These are phyloP conservation scores for Boletus rex-veris DNA, from an alignment of 768 basidiomycete genomes.

Conservation along the genomic window DNA sequence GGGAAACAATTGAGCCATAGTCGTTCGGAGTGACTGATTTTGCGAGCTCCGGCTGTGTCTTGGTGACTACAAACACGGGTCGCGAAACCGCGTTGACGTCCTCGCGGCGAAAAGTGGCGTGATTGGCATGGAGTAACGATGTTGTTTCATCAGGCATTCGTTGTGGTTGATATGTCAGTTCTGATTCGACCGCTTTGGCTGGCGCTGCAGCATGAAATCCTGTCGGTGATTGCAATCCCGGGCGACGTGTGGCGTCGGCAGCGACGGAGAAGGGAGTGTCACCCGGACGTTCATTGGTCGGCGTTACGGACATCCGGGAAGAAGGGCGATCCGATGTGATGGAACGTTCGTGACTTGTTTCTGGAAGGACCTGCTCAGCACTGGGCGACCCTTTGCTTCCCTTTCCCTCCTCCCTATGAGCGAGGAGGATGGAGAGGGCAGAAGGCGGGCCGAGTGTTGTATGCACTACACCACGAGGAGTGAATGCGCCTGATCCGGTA, in stretches of 20 bases:
- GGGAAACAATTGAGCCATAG: slow-evolving; percentile 12
- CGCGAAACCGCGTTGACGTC: background rate
- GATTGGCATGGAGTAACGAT: slow-evolving; percentile 15
- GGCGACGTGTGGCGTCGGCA: background rate
- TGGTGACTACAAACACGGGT: background rate
- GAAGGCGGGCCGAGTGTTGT: slow-evolving; percentile 27
- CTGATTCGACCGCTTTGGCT: background rate
- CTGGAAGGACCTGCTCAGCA: background rate
- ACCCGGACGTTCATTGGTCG: slow-evolving; percentile 16
- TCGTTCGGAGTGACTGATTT: background rate
- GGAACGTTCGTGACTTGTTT: background rate
- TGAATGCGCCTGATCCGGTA: slow-evolving; percentile 12
- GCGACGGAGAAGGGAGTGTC: slow-evolving; percentile 2
- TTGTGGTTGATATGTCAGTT: background rate
- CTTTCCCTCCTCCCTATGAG: slow-evolving; percentile 16
- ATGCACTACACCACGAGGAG: slow-evolving; percentile 24
- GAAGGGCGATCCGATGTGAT: background rate
- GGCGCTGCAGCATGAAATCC: background rate
- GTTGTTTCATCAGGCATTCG: slow-evolving; percentile 18
- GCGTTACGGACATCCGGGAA: slow-evolving; percentile 18
- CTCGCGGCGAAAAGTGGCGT: slow-evolving; percentile 1
- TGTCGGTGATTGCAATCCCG: background rate
- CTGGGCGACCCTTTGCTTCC: background rate
- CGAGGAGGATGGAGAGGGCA: slow-evolving; percentile 36
- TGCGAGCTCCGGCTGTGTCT: slow-evolving; percentile 8